A percentile compares a stretch with the other conserved stretches of the same genome.
These are phyloP conservation scores for Blastobotrys muscicola DNA, from an alignment of 805 yeast species.

Conservation along the genomic window DNA sequence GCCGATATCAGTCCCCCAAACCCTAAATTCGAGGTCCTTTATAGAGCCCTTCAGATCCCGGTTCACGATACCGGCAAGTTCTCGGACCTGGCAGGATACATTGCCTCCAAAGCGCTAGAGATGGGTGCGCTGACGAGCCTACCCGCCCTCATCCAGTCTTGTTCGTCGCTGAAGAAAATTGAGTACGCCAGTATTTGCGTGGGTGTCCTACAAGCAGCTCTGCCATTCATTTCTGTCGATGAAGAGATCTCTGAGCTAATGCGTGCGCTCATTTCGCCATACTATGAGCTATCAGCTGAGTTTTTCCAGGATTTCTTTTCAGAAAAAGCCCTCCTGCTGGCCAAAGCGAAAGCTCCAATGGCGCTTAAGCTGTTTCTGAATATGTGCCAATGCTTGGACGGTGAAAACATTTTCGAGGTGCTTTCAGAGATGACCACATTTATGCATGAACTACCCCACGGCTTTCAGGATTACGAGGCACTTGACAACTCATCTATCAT, in stretches of 20 bases:
- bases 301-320: constrained; percentile 41
- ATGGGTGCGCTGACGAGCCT: constrained; percentile 7
- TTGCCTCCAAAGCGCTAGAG: constrained; percentile 4
- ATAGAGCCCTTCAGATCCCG: constrained; percentile 1
- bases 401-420: constrained; percentile 57
- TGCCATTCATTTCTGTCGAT: constrained; percentile 42
- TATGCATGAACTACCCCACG: constrained; percentile 38
- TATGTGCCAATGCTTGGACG: constrained; percentile 47
- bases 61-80: constrained; percentile 2
- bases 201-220: constrained; percentile 27
- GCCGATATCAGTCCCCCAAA: constrained; percentile 7
- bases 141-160: background rate
- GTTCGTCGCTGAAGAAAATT: background rate
- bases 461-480: constrained; percentile 35
- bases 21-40: background rate
- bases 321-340: constrained; percentile 37
- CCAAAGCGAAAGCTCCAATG: constrained; percentile 69
- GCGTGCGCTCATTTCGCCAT: constrained; percentile 32
- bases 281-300: constrained; percentile 37
- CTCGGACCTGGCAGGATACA: constrained; percentile 1
- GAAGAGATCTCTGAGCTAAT: constrained; percentile 37
- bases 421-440: constrained; percentile 51
- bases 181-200: constrained; percentile 12
- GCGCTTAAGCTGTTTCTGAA: constrained; percentile 51
- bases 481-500: constrained; percentile 46